A percentile compares a stretch with the other conserved stretches of the same genome.
Evolutionary conservation across 257 asterid genomes (phyloP).

Genomic region (Nicotiana undulata): DNA sequence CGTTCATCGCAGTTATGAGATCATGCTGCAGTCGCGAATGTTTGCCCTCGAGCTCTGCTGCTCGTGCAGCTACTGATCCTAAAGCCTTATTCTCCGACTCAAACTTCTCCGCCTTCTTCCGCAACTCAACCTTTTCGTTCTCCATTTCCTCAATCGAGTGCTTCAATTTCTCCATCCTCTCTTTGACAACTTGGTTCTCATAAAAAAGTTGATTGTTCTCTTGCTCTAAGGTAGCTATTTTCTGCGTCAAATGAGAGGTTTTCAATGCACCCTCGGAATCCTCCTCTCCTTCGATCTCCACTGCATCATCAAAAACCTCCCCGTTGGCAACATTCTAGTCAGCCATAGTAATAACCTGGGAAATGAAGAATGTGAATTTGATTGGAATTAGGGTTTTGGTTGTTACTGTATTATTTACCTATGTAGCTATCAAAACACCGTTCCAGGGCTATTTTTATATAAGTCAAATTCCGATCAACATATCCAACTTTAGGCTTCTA

Average conservation of each 20-base stretch:
- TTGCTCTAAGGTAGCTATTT: slow-evolving; percentile 38
- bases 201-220: slow-evolving; percentile 31
- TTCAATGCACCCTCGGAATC: slow-evolving; percentile 22
- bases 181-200: slow-evolving; percentile 35
- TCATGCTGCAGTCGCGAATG: slow-evolving; percentile 55
- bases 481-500: too few species aligned
- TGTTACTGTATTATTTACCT: too few species aligned
- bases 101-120: slow-evolving; percentile 18
- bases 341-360: slow-evolving; percentile 35
- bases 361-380: too few species aligned
- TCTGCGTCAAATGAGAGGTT: slow-evolving; percentile 22
- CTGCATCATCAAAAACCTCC: slow-evolving; percentile 36
- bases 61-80: slow-evolving; percentile 48
- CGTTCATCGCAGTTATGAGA: slow-evolving; percentile 41
- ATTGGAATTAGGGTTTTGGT: too few species aligned
- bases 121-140: slow-evolving; percentile 30
- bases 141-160: slow-evolving; percentile 23
- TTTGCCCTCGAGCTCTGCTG: slow-evolving; percentile 56
- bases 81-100: slow-evolving; percentile 28
- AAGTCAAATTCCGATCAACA: too few species aligned
- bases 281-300: slow-evolving; percentile 43
- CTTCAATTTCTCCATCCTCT: slow-evolving; percentile 37
- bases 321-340: slow-evolving; percentile 39
- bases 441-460: too few species aligned
- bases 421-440: too few species aligned